A percentile compares a stretch with the other conserved stretches of the same genome.
Conservation (phyloP, 2,329 filamentous ascomycete genomes). For the Corniculantispora saksenae region DNA sequence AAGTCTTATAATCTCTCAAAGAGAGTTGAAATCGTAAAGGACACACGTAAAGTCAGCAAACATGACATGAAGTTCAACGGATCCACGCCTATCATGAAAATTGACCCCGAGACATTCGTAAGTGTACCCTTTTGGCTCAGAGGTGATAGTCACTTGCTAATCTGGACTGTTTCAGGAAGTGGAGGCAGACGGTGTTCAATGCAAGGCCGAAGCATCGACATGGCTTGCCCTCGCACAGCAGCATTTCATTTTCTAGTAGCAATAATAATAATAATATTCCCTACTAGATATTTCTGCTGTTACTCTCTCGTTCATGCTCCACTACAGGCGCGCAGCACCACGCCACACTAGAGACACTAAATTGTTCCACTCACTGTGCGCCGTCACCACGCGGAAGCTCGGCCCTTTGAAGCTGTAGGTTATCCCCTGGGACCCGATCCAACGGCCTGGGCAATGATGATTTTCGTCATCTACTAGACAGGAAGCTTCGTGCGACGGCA, state of each 20-base stretch:
- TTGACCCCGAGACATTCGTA: slow-evolving; percentile 72
- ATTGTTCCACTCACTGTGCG: too few species aligned
- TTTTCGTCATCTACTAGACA: too few species aligned
- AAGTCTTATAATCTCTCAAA: slow-evolving; percentile 75
- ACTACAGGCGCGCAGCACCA: too few species aligned
- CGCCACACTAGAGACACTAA: too few species aligned
- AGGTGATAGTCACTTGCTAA: background rate
- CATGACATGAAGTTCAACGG: slow-evolving; percentile 90
- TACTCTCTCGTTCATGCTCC: too few species aligned
- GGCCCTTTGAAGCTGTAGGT: too few species aligned
- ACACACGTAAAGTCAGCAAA: slow-evolving; percentile 76
- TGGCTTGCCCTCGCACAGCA: slow-evolving; percentile 13
- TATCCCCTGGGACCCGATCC: too few species aligned
- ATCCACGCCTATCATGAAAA: slow-evolving; percentile 79
- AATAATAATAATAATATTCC: background rate
- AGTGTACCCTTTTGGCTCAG: background rate
- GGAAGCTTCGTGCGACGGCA: too few species aligned
- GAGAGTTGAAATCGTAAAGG: slow-evolving; percentile 76
- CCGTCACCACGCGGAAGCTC: too few species aligned
- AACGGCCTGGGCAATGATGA: too few species aligned
- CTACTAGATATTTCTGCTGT: too few species aligned
- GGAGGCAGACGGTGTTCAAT: slow-evolving; percentile 4
- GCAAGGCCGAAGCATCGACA: slow-evolving; percentile 4
- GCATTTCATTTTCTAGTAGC: slow-evolving; percentile 14
- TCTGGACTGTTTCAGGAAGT: background rate